These are phyloP conservation scores for Teunomyces stri DNA, from an alignment of 805 yeast species.

Conservation along the genomic window DNA sequence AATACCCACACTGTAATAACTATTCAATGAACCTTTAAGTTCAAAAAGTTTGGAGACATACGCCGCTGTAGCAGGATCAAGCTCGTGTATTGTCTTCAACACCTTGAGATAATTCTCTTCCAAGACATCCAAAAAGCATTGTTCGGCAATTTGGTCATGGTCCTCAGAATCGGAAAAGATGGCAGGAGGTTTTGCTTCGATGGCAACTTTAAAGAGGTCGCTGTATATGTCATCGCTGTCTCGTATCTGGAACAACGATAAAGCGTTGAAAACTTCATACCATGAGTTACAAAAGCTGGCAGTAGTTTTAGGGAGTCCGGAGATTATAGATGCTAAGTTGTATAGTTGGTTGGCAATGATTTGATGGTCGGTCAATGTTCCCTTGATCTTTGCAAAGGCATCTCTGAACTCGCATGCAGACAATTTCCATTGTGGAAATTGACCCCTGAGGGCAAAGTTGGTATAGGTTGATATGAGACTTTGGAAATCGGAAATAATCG, in stretches of 20 bases:
- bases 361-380: constrained; percentile 22
- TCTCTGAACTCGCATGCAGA: constrained; percentile 51
- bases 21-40: constrained; percentile 55
- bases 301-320: constrained; percentile 52
- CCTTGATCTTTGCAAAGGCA: constrained; percentile 23
- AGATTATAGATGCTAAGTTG: constrained; percentile 42
- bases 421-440: constrained; percentile 51
- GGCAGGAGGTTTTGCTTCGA: constrained; percentile 30
- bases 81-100: constrained; percentile 54
- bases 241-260: constrained; percentile 56
- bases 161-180: constrained; percentile 38
- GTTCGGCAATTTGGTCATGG: constrained; percentile 22
- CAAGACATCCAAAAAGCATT: constrained; percentile 52
- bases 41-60: constrained; percentile 61
- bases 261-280: constrained; percentile 63
- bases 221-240: constrained; percentile 39
- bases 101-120: constrained; percentile 56
- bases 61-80: constrained; percentile 64
- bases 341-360: constrained; percentile 35
- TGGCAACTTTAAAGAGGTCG: constrained; percentile 33
- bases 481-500: constrained; percentile 41
- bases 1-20: constrained; percentile 25
- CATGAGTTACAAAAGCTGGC: constrained; percentile 53
- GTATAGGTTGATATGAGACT: constrained; percentile 40
- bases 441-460: constrained; percentile 37